phyloP scores from a whole-genome alignment of 331 rosid species.

The Erythrophleum ivorense region DNA sequence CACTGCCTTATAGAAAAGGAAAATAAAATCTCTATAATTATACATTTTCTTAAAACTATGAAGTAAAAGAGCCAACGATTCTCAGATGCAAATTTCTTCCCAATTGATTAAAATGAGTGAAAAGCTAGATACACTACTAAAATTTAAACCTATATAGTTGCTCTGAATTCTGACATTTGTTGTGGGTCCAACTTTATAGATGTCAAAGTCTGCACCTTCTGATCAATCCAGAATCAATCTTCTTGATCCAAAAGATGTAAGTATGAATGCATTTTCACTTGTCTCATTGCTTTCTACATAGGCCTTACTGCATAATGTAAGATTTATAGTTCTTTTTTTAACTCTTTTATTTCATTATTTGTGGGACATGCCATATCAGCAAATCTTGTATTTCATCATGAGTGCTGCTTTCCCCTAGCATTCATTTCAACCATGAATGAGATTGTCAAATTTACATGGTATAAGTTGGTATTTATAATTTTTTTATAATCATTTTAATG shows the following conservation, averaged over 20 bases:
- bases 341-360: constrained; percentile 10
- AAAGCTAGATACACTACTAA: not conserved
- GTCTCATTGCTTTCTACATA: not conserved
- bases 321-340: constrained; percentile 11
- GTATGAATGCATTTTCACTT: constrained; percentile 33
- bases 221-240: constrained; percentile 96
- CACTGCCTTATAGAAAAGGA: not conserved
- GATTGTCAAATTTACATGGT: constrained; percentile 1
- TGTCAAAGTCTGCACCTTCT: constrained; percentile 98
- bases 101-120: constrained; percentile 14
- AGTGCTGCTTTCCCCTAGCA: not conserved
- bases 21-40: constrained; percentile 4
- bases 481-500: not conserved
- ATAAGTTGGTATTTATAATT: not conserved
- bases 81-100: not conserved
- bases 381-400: not conserved
- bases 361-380: constrained; percentile 28
- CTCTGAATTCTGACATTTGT: constrained; percentile 40
- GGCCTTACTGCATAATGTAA: constrained; percentile 24
- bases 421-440: not conserved
- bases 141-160: constrained; percentile 19
- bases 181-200: constrained; percentile 59
- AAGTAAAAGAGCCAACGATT: not conserved
- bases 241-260: constrained; percentile 94
- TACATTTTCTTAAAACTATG: not conserved